Evolutionary conservation across 371 early-diverging fungal species (phyloP), one percentile per base, ranked within the genome.

Genomic region (Mortierella sp.): DNA sequence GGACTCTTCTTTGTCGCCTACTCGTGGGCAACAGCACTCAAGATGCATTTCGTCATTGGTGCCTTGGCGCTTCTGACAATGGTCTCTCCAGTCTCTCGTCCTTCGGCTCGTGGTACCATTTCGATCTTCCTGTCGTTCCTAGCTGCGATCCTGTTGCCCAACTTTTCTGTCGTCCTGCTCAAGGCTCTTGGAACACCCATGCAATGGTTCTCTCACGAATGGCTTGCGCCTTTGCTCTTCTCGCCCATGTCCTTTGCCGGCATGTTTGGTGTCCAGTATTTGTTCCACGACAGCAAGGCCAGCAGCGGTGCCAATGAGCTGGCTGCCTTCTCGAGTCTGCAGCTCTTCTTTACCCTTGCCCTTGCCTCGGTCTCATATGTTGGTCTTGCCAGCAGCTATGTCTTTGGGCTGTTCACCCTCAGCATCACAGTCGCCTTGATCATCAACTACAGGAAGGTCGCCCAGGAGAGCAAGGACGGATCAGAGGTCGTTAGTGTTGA

Each of bases 141-240:
- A 14, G 88, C 83, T 2, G 82, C 91, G 5, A 64, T 93, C 73
- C 37, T 90, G 10, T 72, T 89, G 2, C 91, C 91, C n/a, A 86
- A 89, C 55, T 10, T 88, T 3, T 78, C 90, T 1, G 90, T 90
- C 4, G 43, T 90, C n/a, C 53, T 92, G 19, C 73, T 92, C 28
- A 83, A 86, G 4, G 87, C 88, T 0, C 69, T 91, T 28, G 81
- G 88, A 40, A 90, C 91, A 5, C 90, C 92, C 54, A 92, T 95
- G 94, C 88, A 89, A 9, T 95, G 93, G 93, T 95, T 93, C 79
- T 74, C 89, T 5, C 87, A 89, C 24, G 94, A 93, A 78, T 93
- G 92, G 93, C 88, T 90, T 50, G 89, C 93, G 13, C 82, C 89
- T 0, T 57, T 92, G 16, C 78, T 94, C 61, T 94, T 91, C 82